Percentiles rank a stretch among this genome's conserved stretches.
These are phyloP conservation scores for Fistulinella prunicolor DNA, from an alignment of 768 basidiomycete genomes.

Conservation along the genomic window DNA sequence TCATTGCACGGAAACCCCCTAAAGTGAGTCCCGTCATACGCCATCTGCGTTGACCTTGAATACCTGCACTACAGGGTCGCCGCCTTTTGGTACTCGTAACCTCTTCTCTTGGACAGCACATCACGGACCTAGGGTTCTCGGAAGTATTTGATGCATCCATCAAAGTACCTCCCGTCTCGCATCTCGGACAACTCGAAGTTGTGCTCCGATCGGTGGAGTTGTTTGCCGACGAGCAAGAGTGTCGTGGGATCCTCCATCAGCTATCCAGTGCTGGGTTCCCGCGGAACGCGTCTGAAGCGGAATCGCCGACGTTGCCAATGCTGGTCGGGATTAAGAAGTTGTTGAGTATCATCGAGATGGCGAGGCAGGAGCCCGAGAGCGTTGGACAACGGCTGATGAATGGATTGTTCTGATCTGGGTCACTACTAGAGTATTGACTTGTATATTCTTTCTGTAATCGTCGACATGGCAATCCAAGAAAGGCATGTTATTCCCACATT, in stretches of 20 bases:
- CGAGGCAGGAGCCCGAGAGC: slow-evolving; percentile 88
- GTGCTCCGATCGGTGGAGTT: slow-evolving; percentile 79
- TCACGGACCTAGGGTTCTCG: slow-evolving; percentile 85
- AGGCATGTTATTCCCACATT: slow-evolving; percentile 26
- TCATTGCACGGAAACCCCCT: slow-evolving; percentile 86
- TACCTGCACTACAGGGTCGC: slow-evolving; percentile 58
- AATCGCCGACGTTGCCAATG: slow-evolving; percentile 46
- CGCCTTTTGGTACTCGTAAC: slow-evolving; percentile 91
- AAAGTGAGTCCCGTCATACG: slow-evolving; percentile 54
- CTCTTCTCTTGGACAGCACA: slow-evolving; percentile 80
- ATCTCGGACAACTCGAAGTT: slow-evolving; percentile 65
- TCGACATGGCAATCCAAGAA: slow-evolving; percentile 6
- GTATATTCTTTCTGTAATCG: no score
- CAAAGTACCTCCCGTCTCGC: slow-evolving; percentile 77
- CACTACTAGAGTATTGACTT: no score
- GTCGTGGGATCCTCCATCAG: slow-evolving; percentile 56
- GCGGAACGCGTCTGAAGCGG: slow-evolving; percentile 37
- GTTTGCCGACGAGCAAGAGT: slow-evolving; percentile 56
- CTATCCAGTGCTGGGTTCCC: slow-evolving; percentile 72
- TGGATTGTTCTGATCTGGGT: slow-evolving; percentile 47
- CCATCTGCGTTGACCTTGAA: slow-evolving; percentile 5
- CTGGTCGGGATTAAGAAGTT: slow-evolving; percentile 94
- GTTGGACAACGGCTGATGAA: slow-evolving; percentile 67
- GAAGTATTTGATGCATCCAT: slow-evolving; percentile 89
- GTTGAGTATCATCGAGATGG: slow-evolving; percentile 91